Base-by-base conservation (phyloP, 2,329 filamentous ascomycete species). In the Proliferodiscus dingleyae region DNA sequence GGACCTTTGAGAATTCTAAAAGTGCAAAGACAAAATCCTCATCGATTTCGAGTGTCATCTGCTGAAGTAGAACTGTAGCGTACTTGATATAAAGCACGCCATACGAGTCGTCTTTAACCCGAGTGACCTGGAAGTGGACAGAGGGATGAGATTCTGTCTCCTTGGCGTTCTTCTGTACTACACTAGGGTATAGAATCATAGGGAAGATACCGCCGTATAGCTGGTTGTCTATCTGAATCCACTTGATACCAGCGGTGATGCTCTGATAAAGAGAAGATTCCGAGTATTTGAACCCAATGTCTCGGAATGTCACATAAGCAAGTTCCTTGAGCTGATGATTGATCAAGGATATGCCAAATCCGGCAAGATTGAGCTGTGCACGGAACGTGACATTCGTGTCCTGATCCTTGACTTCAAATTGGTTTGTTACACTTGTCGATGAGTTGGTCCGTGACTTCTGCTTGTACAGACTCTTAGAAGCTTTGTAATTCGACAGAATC, bases 181-280 rank as follows among this genome's bases (percentile, higher is more conserved):
- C 93, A 67, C 90, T 96, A 5, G 93, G 93, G 64, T 98, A 98
- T 46, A 98, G 74, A 23, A 98, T 81, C 69, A 98, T 95, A 0
- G 93, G 93, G 74, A 98, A 98, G 57, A 98, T 90, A 21, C 94
- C 93, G 22, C 94, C 94, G 61, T 98, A 98, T 11, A 98, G 79
- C 66, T 98, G 93, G 59, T 98, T 98, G 68, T 98, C 93, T 57
- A 98, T 87, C 67, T 98, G 93, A 22, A 98, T 93, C 94, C 94
- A 98, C 66, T 98, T 97, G 64, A 97, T 85, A 0, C 89, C 87
- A 41, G 93, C 73, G 38, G 88, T 91, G 51, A 96, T 69, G 1
- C 89, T 97, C 67, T 98, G 93, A 62, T 95, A 95, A 13, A 96
- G 72, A 15, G 83, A 79, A n/a, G 93, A 97, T 61, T 98, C 93